Base-by-base conservation (phyloP, 2,329 filamentous ascomycete species). In the Didymella sp. region DNA sequence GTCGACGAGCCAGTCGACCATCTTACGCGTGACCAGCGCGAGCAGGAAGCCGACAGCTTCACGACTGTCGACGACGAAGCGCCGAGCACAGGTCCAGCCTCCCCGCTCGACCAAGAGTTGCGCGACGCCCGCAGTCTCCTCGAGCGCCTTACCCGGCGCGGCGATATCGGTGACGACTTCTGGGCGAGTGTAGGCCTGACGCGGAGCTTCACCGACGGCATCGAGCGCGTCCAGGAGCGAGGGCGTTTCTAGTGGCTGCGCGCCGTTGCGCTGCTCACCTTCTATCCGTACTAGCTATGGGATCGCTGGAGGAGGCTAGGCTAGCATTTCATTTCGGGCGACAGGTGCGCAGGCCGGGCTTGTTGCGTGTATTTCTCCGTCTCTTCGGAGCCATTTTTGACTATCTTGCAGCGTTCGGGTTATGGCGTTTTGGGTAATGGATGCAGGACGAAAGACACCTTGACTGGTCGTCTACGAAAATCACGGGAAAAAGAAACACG, bases 81-180 rank as follows among this genome's bases (percentile, higher is more conserved):
- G 15, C 56, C 59, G 11, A 59, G 59, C 19, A 43, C 56, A 11
- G 31, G 51, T 0, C 19, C n/a, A 21, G 35, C 35, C 3, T 38
- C 35, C 17, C 35, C 62, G 2, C 61, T 73, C 4, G 73, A 77
- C 21, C 70, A 71, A 52, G 78, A 80, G 66, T 74, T 89, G 24
- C 82, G 84, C 21, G 85, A 87, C 42, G 89, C 93, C 84, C 88
- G 90, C 64, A 82, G 83, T 47, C 89, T 96, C 43, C 82, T 95
- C 31, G 86, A 88, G 64, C 83, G 86, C 40, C 81, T 96, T 51
- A 86, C 88, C 30, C 82, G 85, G 17, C 81, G 90, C 22, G 85
- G 91, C 69, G 89, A 93, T 66, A 89, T 95, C 51, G 89, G 90
- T 0, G 90, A 95, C 59, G 87, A 91, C 62, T 93, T 89, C 87